Evolutionary conservation across 2,329 filamentous ascomycete species (phyloP).

Genomic region (Endothia cerciana): DNA sequence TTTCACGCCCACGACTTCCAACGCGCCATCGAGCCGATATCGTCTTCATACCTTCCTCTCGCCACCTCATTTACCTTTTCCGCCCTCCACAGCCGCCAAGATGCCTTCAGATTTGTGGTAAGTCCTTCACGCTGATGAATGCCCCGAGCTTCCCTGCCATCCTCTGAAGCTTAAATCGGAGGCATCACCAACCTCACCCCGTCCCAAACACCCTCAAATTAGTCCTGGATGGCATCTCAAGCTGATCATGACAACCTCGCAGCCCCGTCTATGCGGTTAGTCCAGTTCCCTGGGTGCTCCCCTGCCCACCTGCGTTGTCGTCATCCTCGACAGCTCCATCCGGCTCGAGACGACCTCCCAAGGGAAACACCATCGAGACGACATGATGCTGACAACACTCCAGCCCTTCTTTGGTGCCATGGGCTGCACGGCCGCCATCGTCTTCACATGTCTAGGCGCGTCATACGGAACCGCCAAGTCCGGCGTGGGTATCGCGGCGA

Average conservation of each 20-base stretch:
- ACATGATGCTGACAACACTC: constrained; percentile 40
- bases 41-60: constrained; percentile 20
- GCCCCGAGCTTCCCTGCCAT: constrained; percentile 32
- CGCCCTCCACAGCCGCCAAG: constrained; percentile 47
- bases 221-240: constrained; percentile 36
- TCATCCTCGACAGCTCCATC: constrained; percentile 34
- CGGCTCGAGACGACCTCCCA: constrained; percentile 32
- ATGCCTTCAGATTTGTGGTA: constrained; percentile 86
- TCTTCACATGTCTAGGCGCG: constrained; percentile 56
- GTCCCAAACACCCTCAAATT: constrained; percentile 12
- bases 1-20: constrained; percentile 15
- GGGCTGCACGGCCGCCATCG: constrained; percentile 75
- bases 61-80: constrained; percentile 29
- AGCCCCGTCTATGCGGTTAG: constrained; percentile 99
- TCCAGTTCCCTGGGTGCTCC: constrained; percentile 43
- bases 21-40: constrained; percentile 21
- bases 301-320: constrained; percentile 22
- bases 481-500: constrained; percentile 96
- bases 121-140: constrained; percentile 49
- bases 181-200: constrained; percentile 33
- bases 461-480: constrained; percentile 83
- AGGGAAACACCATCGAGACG: constrained; percentile 19
- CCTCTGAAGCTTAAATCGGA: constrained; percentile 34
- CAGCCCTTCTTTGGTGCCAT: constrained; percentile 94
- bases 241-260: constrained; percentile 48